These are phyloP conservation scores for Tetrapyrgos nigripes DNA, from an alignment of 1,284 basidiomycete species.

Conservation along the genomic window DNA sequence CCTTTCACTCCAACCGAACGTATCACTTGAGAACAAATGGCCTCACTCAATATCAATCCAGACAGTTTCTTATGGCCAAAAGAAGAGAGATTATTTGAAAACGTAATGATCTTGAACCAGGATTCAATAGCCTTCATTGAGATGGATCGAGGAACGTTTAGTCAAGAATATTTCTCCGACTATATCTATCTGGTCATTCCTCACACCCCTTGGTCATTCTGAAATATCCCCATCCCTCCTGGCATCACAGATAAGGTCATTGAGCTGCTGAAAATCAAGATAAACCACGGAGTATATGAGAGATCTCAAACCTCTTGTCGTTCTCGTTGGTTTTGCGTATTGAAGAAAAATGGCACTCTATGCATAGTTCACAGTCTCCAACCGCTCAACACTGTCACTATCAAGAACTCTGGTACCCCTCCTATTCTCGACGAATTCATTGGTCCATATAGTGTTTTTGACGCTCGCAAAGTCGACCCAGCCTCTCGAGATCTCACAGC, in stretches of 20 bases:
- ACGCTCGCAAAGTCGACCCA: no score
- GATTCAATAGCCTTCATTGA: conserved; percentile 32
- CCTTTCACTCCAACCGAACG: conserved; percentile 19
- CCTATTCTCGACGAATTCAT: no score
- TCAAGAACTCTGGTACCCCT: no score
- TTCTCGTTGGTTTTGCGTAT: conserved; percentile 48
- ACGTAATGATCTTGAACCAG: conserved; percentile 31
- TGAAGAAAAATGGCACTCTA: conserved; percentile 38
- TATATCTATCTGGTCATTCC: conserved; percentile 35
- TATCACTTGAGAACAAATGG: conserved; percentile 20
- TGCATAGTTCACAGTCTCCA: conserved; percentile 37
- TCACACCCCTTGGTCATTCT: conserved; percentile 26
- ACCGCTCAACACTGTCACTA: conserved; percentile 36
- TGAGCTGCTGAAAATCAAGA: conserved; percentile 30
- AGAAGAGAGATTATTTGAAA: conserved; percentile 30
- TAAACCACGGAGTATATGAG: conserved; percentile 35
- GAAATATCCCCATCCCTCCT: conserved; percentile 19
- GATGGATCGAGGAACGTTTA: no score
- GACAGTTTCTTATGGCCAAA: no score
- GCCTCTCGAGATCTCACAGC: no score
- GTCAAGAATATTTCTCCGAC: no score
- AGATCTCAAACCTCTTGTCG: conserved; percentile 39
- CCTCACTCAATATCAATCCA: conserved; percentile 20
- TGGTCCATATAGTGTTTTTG: no score
- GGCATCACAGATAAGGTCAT: no score